phyloP scores from a whole-genome alignment of 495 filamentous ascomycete species.

The Neurospora sp. region DNA sequence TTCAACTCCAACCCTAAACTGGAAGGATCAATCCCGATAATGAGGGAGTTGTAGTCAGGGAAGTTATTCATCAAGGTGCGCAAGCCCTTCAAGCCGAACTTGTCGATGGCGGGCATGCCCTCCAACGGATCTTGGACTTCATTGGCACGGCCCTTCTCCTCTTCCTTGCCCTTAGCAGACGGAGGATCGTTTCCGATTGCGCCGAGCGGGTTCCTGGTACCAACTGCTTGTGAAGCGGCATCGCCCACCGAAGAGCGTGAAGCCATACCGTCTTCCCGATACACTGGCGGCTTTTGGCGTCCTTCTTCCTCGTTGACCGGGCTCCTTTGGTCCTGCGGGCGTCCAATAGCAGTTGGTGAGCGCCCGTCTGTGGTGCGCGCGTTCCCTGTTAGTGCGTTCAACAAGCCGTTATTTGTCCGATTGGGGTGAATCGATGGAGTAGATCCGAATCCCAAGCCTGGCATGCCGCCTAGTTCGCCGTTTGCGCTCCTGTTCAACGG shows the following conservation, averaged over 20 bases:
- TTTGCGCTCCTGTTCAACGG: conserved; percentile 63
- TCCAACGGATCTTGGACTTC: conserved; percentile 48
- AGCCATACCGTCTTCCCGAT: conserved; percentile 30
- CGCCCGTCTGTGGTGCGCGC: conserved; percentile 30
- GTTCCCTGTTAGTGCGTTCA: conserved; percentile 49
- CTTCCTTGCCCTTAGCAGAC: conserved; percentile 32
- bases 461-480: conserved; percentile 60
- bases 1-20: conserved; percentile 70
- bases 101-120: conserved; percentile 71
- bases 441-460: conserved; percentile 52
- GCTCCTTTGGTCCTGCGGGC: conserved; percentile 33
- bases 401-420: conserved; percentile 43
- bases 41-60: conserved; percentile 63
- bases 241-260: conserved; percentile 29
- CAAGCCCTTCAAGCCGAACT: conserved; percentile 71
- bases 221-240: conserved; percentile 10
- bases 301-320: conserved; percentile 27
- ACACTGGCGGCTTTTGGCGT: conserved; percentile 32
- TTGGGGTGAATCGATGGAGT: conserved; percentile 20
- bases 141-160: conserved; percentile 23
- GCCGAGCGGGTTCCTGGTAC: conserved; percentile 31
- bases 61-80: conserved; percentile 70
- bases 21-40: conserved; percentile 69
- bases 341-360: conserved; percentile 26
- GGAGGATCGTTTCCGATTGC: conserved; percentile 36